Base-by-base conservation (phyloP, 805 yeast genomes). In the Blastobotrys mokoenaii region DNA sequence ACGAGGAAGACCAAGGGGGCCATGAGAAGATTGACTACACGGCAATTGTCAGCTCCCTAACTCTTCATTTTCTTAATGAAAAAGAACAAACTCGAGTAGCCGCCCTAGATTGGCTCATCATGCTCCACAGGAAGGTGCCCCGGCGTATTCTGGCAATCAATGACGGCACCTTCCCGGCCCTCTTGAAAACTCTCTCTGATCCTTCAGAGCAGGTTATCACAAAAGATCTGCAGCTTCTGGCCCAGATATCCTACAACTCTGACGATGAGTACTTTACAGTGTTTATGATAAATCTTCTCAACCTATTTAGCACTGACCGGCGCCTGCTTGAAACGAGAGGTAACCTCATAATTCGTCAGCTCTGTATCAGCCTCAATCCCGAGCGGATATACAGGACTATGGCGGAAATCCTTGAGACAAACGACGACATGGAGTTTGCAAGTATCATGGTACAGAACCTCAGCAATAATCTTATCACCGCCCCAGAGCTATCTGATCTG, bases 91-190 rank as follows among this genome's bases (percentile, higher is more conserved):
- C 96, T 0, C 73, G 93, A 47, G 72, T 87, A 30, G 86, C 94
- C 0, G 81, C 93, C 18, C 67, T 93, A 31, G 95, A 89, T 51
- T 93, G 98, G 98, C 69, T 93, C 29, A 78, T 80, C 12, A 77
- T 86, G 73, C 70, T 93, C 35, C 90, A 88, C 57, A 72, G 77
- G 22, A 81, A 81, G 52, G 81, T 82, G 16, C 82, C 84, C 2
- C 64, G 68, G 34, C 72, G 76, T 48, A 69, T 80, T 31, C 59
- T 80, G 22, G 60, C 62, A 17, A 55, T 61, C 33, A 58, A 65
- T 46, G 82, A 77, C 43, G 76, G 77, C 47, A 82, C 87, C 38
- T 80, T 88, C 55, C 79, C 84, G 10, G 85, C 88, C 0, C 68
- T 93, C 32, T 69, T 93, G 44, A 82, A 80, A 57, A 84, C 95